These are phyloP conservation scores for Cyclospora cayetanensis DNA, from an alignment of 169 alveolate genomes.

Conservation along the genomic window DNA sequence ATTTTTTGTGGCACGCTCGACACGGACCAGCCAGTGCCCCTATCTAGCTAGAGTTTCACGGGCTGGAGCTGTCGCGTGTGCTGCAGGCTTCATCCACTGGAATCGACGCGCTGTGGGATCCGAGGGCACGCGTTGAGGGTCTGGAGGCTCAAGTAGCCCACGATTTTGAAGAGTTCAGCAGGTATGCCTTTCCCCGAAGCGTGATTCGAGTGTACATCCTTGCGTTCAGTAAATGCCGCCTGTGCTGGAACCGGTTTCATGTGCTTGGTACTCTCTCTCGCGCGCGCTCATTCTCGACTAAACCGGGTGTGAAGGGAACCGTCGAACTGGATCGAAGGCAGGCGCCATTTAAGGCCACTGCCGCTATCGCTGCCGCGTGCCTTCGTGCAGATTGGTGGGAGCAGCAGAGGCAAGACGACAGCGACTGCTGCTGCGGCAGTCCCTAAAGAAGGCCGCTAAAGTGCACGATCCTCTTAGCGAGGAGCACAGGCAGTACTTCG, in stretches of 20 bases:
- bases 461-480: conserved; percentile 52
- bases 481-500: not conserved
- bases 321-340: too few species aligned
- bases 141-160: conserved; percentile 80
- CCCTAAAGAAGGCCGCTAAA: not conserved
- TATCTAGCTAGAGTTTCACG: too few species aligned
- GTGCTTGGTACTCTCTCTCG: too few species aligned
- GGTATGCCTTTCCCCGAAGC: conserved; percentile 66
- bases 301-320: too few species aligned
- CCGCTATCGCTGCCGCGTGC: not conserved
- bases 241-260: too few species aligned
- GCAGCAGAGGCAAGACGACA: conserved; percentile 69
- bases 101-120: conserved; percentile 88
- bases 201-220: too few species aligned
- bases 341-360: not conserved
- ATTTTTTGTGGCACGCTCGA: too few species aligned
- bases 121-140: conserved; percentile 80
- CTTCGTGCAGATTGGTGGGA: conserved; percentile 3
- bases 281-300: too few species aligned
- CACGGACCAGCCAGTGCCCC: too few species aligned
- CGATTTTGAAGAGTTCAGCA: conserved; percentile 82
- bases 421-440: conserved; percentile 19
- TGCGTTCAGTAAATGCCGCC: too few species aligned
- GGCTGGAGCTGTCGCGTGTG: too few species aligned
- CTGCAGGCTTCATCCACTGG: too few species aligned